Conservation (phyloP, 768 basidiomycete species). For the Auriscalpium vulgare region DNA sequence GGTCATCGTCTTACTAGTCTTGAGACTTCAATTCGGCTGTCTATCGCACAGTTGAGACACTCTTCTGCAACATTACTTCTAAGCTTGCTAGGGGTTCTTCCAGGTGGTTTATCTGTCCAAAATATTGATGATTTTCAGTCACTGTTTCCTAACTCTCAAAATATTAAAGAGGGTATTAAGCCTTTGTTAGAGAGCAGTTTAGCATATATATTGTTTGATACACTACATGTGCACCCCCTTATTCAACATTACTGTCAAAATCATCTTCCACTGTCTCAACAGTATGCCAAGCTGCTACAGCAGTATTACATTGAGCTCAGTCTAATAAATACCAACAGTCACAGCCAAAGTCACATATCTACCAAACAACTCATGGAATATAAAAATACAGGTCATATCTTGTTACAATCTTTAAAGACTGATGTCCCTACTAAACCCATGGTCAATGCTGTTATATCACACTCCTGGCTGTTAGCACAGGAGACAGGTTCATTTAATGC, state of each 20-base stretch:
- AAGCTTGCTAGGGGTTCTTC: neutral
- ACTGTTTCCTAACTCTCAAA: neutral
- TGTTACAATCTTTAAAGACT: neutral
- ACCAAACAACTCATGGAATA: neutral
- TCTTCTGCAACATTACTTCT: neutral
- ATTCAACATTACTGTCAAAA: neutral
- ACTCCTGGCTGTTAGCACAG: neutral
- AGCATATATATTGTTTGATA: neutral
- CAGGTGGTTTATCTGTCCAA: neutral
- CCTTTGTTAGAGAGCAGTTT: neutral
- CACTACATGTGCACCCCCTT: neutral
- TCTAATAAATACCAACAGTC: neutral
- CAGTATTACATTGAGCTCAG: neutral
- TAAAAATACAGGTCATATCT: neutral
- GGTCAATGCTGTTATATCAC: neutral
- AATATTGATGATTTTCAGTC: neutral
- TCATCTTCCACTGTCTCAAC: neutral
- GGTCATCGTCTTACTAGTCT: neutral
- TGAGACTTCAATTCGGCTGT: neutral
- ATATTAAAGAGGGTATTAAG: neutral
- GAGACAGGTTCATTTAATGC: neutral
- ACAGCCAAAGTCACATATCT: neutral
- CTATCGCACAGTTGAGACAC: neutral
- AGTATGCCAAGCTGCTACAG: neutral
- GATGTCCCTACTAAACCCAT: neutral